Conservation (phyloP, 1,139 yeast species). For the Taphrina sp. region DNA sequence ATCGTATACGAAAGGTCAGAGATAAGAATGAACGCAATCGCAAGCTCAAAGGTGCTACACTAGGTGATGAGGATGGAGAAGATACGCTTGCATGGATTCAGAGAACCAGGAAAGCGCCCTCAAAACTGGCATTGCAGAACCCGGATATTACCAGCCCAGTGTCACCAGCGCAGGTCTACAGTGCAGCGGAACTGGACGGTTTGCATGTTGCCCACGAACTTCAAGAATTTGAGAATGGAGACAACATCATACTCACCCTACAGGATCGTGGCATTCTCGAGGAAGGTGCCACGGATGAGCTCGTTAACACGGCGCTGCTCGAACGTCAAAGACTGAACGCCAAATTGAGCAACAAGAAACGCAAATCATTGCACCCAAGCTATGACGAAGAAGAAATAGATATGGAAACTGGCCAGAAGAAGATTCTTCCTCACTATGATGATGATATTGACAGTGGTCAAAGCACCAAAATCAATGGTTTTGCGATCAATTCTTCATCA, state of each 20-base stretch:
- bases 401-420: constrained; percentile 40
- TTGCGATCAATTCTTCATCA: constrained; percentile 40
- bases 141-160: not conserved
- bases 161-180: constrained; percentile 31
- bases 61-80: constrained; percentile 42
- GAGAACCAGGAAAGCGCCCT: constrained; percentile 33
- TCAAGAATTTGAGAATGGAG: constrained; percentile 47
- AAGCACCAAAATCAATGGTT: constrained; percentile 37
- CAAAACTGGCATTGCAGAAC: constrained; percentile 11
- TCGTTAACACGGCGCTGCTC: constrained; percentile 51
- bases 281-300: constrained; percentile 52
- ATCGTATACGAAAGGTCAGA: constrained; percentile 35
- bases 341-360: constrained; percentile 42
- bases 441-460: constrained; percentile 39
- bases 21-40: constrained; percentile 40
- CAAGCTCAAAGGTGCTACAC: constrained; percentile 41
- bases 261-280: constrained; percentile 59
- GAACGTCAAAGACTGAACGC: constrained; percentile 44
- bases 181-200: constrained; percentile 45
- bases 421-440: constrained; percentile 41
- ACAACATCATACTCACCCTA: constrained; percentile 62
- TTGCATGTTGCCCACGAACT: constrained; percentile 52
- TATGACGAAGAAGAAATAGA: constrained; percentile 39
- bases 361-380: constrained; percentile 34
- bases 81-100: constrained; percentile 39